A percentile compares a stretch with the other conserved stretches of the same genome.
Conservation (phyloP, 2,329 filamentous ascomycete genomes). For the Epichloe amarillans region DNA sequence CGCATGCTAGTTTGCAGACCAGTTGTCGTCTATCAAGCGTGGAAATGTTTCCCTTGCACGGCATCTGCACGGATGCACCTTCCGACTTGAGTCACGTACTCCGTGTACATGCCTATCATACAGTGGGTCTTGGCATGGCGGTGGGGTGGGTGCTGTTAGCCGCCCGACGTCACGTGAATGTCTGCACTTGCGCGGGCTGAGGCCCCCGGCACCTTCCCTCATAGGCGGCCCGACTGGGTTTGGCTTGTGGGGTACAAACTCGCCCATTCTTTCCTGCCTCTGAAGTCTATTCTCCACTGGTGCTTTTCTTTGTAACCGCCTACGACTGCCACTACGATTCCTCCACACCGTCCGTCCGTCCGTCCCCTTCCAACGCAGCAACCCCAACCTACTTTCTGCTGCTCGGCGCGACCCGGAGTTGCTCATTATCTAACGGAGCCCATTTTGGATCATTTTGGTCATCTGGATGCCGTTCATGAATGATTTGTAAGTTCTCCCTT, state of each 20-base stretch:
- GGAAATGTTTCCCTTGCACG: background rate
- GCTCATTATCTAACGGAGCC: slow-evolving; percentile 1
- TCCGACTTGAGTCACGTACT: background rate
- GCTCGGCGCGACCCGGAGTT: slow-evolving; percentile 2
- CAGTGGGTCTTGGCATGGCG: too few species aligned
- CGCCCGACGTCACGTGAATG: background rate
- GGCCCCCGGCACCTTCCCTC: background rate
- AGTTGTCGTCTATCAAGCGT: too few species aligned
- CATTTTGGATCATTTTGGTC: slow-evolving; percentile 16
- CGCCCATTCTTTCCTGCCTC: slow-evolving; percentile 28
- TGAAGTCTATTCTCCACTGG: slow-evolving; percentile 17
- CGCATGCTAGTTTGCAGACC: too few species aligned
- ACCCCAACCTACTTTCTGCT: slow-evolving; percentile 11
- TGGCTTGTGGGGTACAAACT: slow-evolving; percentile 14
- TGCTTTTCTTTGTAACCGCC: slow-evolving; percentile 20
- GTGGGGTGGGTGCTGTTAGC: background rate
- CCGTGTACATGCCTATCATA: too few species aligned
- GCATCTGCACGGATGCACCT: background rate
- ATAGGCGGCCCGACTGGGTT: slow-evolving; percentile 8
- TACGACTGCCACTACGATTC: slow-evolving; percentile 7
- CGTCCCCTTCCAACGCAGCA: slow-evolving; percentile 21
- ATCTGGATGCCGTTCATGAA: slow-evolving; percentile 30
- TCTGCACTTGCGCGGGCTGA: background rate
- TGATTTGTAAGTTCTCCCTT: slow-evolving; percentile 34
- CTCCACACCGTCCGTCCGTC: slow-evolving; percentile 19